A percentile compares a stretch with the other conserved stretches of the same genome.
Evolutionary conservation across 1,284 basidiomycete species (phyloP).

Genomic region (Quambalaria eucalypti): DNA sequence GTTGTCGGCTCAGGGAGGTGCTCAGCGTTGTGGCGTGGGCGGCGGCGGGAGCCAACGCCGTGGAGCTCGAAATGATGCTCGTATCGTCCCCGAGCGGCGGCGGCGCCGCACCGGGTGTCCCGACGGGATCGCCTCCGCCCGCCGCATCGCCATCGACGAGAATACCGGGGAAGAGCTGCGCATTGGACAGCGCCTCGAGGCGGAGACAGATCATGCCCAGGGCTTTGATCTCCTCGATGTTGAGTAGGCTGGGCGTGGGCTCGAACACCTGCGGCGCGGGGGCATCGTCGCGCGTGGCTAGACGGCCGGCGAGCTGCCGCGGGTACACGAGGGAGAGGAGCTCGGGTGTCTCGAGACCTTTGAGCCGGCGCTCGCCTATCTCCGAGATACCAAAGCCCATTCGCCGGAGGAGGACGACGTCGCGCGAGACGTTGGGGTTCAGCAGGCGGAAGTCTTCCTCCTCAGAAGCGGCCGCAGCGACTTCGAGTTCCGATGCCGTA

Average conservation of each 20-base stretch:
- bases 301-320: conserved; percentile 63
- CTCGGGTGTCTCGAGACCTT: conserved; percentile 73
- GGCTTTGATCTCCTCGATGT: conserved; percentile 66
- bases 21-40: background rate
- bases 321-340: conserved; percentile 77
- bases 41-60: background rate
- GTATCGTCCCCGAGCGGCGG: no score
- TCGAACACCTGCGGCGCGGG: conserved; percentile 43
- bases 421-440: conserved; percentile 46
- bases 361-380: conserved; percentile 83
- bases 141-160: conserved; percentile 2
- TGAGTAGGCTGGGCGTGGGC: conserved; percentile 56
- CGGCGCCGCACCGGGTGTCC: conserved; percentile 1
- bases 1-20: conserved; percentile 10
- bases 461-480: conserved; percentile 18
- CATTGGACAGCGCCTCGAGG: conserved; percentile 68
- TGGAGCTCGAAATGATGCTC: background rate
- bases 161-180: conserved; percentile 52
- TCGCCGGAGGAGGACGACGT: conserved; percentile 62
- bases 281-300: conserved; percentile 52
- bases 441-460: conserved; percentile 44
- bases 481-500: background rate
- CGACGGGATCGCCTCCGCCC: no score
- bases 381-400: conserved; percentile 67
- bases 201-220: conserved; percentile 69